Evolutionary conservation across 1,139 yeast genomes (phyloP), one percentile per base, ranked within the genome.

Genomic region (Saccharomyces hybrid): DNA sequence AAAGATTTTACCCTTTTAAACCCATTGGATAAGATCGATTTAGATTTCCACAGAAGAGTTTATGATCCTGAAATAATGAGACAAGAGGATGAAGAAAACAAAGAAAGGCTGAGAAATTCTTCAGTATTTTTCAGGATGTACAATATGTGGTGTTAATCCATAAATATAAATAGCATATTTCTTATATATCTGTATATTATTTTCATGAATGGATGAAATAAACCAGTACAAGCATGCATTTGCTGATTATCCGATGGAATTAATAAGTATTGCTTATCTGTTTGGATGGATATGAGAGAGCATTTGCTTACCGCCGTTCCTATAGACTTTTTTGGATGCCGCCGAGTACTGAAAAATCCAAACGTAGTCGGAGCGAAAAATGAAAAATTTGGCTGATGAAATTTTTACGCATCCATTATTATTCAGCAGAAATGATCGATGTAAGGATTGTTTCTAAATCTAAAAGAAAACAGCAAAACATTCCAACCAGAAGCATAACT

Each of bases 21-120:
- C 56, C 78, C 77, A 49, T 73, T 79, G 52, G 71, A 71, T 54
- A 72, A 75, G 55, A 75, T 82, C 60, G 86, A 83, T 62, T 67
- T 83, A 48, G 78, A 76, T 57, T 73, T 76, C 53, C 84, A 84
- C 51, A 75, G 84, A 68, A 76, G 83, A 61, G 78, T 79, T 54
- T 72, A 78, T 61, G 86, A 82, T 63, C 70, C 77, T 58, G 85
- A 80, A 53, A 70, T 73, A 57, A 65, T 81, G 55, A 73, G 69
- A 60, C 81, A 75, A 60, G 86, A 81, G 65, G 73, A 78, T 52
- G 74, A 71, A 47, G 82, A 77, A 65, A 81, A 80, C 61, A 71
- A 68, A 59, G 80, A 73, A 42, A 60, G 68, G 65, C 29, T 64
- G 67, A 62, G 66, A 63, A 60, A 70, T 60, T 63, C 73, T 56